A percentile compares a stretch with the other conserved stretches of the same genome.
These are phyloP conservation scores for Pyrenula aspistea DNA, from an alignment of 495 filamentous ascomycete genomes.

Conservation along the genomic window DNA sequence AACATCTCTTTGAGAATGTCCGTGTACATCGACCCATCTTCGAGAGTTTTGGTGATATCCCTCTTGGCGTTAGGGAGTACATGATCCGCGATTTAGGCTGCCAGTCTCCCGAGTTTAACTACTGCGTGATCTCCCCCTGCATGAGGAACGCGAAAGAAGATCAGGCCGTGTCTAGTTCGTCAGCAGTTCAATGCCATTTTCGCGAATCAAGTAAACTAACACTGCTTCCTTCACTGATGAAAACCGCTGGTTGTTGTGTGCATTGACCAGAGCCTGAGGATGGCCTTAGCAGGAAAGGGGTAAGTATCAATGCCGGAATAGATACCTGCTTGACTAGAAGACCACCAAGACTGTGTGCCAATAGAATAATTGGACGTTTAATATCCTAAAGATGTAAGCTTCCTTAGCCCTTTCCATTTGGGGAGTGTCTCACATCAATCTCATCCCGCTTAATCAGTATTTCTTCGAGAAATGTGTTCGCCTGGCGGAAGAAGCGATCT, in stretches of 20 bases:
- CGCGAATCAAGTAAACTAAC: neutral
- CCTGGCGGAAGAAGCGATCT: neutral
- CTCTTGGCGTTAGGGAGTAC: slow-evolving; percentile 1
- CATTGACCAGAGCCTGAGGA: neutral
- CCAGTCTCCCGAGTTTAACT: slow-evolving; percentile 1
- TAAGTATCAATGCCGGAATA: neutral
- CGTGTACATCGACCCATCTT: slow-evolving; percentile 5
- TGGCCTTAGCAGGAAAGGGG: neutral
- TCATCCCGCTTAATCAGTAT: neutral
- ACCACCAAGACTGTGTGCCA: neutral
- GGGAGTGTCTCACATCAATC: neutral
- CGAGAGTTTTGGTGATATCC: slow-evolving; percentile 5
- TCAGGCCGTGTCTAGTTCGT: slow-evolving; percentile 2
- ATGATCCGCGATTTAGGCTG: slow-evolving; percentile 1
- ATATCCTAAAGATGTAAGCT: neutral
- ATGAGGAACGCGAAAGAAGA: slow-evolving; percentile 7
- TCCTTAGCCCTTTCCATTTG: neutral
- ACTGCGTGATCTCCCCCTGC: slow-evolving; percentile 2
- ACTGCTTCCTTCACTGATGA: neutral
- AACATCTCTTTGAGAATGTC: slow-evolving; percentile 4
- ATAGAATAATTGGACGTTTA: neutral
- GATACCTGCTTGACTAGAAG: neutral
- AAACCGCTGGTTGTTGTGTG: neutral
- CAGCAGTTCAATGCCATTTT: neutral
- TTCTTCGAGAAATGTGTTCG: neutral